A percentile compares a stretch with the other conserved stretches of the same genome.
These are phyloP conservation scores for Halenospora varia DNA, from an alignment of 495 filamentous ascomycete genomes.

Conservation along the genomic window DNA sequence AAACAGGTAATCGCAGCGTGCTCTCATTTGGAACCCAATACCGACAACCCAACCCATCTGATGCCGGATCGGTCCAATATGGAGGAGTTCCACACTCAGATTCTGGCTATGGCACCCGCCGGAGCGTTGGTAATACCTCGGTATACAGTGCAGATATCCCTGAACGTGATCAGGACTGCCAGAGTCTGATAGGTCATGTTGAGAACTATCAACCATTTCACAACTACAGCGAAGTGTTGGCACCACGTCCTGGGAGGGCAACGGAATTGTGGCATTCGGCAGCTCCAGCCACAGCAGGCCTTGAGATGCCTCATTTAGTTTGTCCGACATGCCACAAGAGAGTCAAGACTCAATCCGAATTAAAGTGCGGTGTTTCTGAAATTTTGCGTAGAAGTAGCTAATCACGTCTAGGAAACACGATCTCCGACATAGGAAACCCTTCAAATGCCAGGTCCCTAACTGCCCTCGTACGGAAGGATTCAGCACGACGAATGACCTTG, in stretches of 20 bases:
- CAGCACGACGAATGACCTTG: constrained; percentile 76
- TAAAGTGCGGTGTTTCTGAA: constrained; percentile 25
- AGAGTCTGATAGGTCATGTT: constrained; percentile 19
- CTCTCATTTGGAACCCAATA: constrained; percentile 16
- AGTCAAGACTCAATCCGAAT: constrained; percentile 45
- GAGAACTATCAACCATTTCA: constrained; percentile 15
- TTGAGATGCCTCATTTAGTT: constrained; percentile 1
- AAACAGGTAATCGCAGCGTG: constrained; percentile 8
- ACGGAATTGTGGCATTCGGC: constrained; percentile 14
- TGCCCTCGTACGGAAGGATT: constrained; percentile 67
- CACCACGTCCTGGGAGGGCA: constrained; percentile 7
- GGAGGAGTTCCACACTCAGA: constrained; percentile 48
- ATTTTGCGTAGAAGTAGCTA: background rate
- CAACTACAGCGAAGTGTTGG: constrained; percentile 2
- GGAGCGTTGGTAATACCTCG: constrained; percentile 20
- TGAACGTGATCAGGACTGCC: constrained; percentile 22
- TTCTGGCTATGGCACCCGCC: constrained; percentile 58
- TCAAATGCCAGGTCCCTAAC: constrained; percentile 55
- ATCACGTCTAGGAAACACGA: constrained; percentile 66
- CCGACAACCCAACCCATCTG: constrained; percentile 40
- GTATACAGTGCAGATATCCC: constrained; percentile 21
- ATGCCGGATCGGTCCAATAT: constrained; percentile 50
- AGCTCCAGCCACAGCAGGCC: constrained; percentile 17
- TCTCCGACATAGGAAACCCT: constrained; percentile 70
- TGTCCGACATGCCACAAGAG: constrained; percentile 32